These are phyloP conservation scores for Aspergillus sp. DNA, from an alignment of 2,329 filamentous ascomycete species.

Conservation along the genomic window DNA sequence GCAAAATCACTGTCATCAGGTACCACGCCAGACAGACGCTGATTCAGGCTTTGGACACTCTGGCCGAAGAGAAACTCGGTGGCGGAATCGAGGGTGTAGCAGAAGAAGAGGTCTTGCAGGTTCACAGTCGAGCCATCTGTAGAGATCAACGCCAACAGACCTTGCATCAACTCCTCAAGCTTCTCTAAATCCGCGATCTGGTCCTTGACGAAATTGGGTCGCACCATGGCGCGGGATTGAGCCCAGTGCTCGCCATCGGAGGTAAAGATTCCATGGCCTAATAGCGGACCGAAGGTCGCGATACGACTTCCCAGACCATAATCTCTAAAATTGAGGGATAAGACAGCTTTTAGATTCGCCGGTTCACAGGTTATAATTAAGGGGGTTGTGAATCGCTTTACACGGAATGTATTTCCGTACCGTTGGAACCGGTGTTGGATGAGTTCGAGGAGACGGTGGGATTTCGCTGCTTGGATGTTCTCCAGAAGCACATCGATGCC, in stretches of 20 bases:
- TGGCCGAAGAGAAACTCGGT: conserved; percentile 83
- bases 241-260: conserved; percentile 57
- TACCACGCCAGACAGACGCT: conserved; percentile 21
- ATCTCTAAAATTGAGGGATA: conserved; percentile 60
- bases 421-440: too few relatives aligned
- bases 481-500: too few relatives aligned
- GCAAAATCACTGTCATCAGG: conserved; percentile 21
- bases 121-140: conserved; percentile 28
- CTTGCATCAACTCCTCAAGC: conserved; percentile 28
- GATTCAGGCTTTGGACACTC: conserved; percentile 54
- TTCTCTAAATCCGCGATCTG: conserved; percentile 30
- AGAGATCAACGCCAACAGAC: conserved; percentile 27
- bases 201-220: conserved; percentile 42
- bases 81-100: conserved; percentile 70
- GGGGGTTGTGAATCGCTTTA: background rate
- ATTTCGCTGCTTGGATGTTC: too few relatives aligned
- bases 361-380: conserved; percentile 54
- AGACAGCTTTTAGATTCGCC: conserved; percentile 59
- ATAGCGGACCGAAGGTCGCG: conserved; percentile 48
- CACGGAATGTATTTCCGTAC: too few relatives aligned
- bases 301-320: conserved; percentile 54
- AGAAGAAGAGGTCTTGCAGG: conserved; percentile 30
- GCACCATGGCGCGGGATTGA: conserved; percentile 54
- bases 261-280: conserved; percentile 61
- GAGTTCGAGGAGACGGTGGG: too few relatives aligned